phyloP scores from a whole-genome alignment of 225 moss, liverwort and hornwort species.

The Sphagnum tenellum region DNA sequence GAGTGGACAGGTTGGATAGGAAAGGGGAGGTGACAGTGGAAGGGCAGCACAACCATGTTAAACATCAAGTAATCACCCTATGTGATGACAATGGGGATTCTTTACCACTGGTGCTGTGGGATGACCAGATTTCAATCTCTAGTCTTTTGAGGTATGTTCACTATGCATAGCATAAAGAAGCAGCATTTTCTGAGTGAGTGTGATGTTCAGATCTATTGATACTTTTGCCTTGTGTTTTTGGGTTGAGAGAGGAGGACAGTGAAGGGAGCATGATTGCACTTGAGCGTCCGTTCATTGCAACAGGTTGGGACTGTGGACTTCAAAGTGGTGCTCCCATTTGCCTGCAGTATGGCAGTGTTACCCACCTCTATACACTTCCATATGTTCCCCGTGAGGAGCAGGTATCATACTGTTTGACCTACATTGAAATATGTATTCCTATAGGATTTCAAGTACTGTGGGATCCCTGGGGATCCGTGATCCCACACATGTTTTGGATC shows the following conservation, averaged over 20 bases:
- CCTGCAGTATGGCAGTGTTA: conserved; percentile 28
- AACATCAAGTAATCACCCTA: conserved; percentile 25
- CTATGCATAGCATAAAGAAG: background rate
- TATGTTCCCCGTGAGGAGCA: conserved; percentile 19
- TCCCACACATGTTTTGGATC: too few species aligned
- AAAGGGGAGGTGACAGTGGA: conserved; percentile 7
- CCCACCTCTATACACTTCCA: conserved; percentile 39
- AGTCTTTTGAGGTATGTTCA: conserved; percentile 28
- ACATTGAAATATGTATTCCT: background rate
- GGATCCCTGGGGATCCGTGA: too few species aligned
- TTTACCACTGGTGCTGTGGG: conserved; percentile 34
- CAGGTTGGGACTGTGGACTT: conserved; percentile 21
- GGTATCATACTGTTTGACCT: conserved; percentile 13
- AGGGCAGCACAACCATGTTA: conserved; percentile 22
- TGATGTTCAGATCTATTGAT: too few species aligned
- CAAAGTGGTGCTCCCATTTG: conserved; percentile 19
- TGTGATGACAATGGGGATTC: conserved; percentile 35
- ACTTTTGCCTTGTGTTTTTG: conserved; percentile 4
- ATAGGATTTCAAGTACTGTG: too few species aligned
- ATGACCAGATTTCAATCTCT: conserved; percentile 30
- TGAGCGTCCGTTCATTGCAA: conserved; percentile 37
- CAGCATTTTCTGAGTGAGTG: background rate
- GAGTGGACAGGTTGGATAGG: conserved; percentile 3
- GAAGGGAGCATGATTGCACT: conserved; percentile 53
- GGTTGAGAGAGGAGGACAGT: conserved; percentile 27